phyloP scores from a whole-genome alignment of 2,329 filamentous ascomycete genomes.

The Talaromyces sp. region DNA sequence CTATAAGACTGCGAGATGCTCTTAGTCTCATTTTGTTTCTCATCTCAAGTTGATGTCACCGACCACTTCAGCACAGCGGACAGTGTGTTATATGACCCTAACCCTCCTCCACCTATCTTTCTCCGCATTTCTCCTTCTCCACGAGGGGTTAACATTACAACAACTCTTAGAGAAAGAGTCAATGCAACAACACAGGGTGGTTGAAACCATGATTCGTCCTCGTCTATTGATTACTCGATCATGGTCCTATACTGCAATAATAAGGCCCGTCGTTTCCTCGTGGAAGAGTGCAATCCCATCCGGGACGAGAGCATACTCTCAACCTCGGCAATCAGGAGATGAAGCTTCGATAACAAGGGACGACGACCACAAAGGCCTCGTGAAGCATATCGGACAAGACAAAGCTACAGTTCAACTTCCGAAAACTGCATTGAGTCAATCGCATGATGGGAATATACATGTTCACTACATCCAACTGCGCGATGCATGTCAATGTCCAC shows the following conservation, averaged over 20 bases:
- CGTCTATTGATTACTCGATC: conserved; percentile 13
- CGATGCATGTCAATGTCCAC: conserved; percentile 51
- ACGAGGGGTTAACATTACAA: not conserved
- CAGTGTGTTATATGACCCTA: not conserved
- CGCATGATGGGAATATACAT: not conserved
- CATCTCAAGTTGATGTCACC: too few relatives aligned
- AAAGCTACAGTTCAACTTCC: conserved; percentile 2
- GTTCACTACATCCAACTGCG: conserved; percentile 38
- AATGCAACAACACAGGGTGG: not conserved
- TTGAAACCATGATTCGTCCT: conserved; percentile 9
- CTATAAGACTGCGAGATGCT: too few relatives aligned
- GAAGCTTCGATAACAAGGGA: not conserved
- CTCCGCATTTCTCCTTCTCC: not conserved
- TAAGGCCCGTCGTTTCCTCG: not conserved
- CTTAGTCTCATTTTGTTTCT: too few relatives aligned
- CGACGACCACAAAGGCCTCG: not conserved
- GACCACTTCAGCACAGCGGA: too few relatives aligned
- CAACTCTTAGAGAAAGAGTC: not conserved
- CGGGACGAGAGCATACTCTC: not conserved
- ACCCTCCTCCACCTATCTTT: not conserved
- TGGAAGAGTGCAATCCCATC: not conserved
- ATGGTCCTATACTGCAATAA: not conserved
- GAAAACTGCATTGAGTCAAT: not conserved
- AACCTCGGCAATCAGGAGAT: conserved; percentile 6
- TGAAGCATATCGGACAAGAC: not conserved